A percentile compares a stretch with the other conserved stretches of the same genome.
Evolutionary conservation across 139 green algal genomes (phyloP).

Genomic region (Coelastrella sp.): DNA sequence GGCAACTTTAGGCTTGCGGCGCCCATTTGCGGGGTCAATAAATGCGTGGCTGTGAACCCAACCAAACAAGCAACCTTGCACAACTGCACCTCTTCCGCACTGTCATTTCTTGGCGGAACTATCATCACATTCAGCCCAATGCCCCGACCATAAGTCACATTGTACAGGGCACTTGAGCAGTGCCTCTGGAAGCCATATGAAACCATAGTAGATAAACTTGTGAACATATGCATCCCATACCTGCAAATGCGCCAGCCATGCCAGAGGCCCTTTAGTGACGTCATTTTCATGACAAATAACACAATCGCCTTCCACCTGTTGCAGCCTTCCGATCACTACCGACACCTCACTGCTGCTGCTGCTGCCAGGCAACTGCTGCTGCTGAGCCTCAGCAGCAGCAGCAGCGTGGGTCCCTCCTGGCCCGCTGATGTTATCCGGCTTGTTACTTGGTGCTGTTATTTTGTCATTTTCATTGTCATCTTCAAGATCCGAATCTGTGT

Average conservation of each 20-base stretch:
- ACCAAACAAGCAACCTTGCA: too few species aligned
- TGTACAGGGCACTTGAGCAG: too few species aligned
- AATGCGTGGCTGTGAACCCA: too few species aligned
- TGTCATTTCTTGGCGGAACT: too few species aligned
- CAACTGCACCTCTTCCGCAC: too few species aligned
- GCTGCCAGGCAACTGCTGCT: background rate
- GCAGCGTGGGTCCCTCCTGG: background rate
- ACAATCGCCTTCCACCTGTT: background rate
- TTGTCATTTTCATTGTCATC: background rate
- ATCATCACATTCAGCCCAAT: too few species aligned
- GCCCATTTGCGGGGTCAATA: too few species aligned
- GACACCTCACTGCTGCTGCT: background rate
- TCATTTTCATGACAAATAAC: constrained; percentile 26
- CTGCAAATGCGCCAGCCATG: constrained; percentile 19
- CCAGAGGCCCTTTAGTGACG: background rate
- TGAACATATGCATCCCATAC: too few species aligned
- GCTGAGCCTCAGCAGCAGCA: background rate
- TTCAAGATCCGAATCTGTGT: constrained; percentile 1
- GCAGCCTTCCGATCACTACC: background rate
- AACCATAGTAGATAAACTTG: too few species aligned
- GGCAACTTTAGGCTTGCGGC: too few species aligned
- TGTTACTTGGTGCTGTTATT: background rate
- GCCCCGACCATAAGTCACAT: too few species aligned
- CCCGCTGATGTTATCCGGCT: background rate
- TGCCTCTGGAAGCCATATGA: too few species aligned